Evolutionary conservation across 1,139 yeast species (phyloP).

Genomic region (Pneumocystis oryctolagi): DNA sequence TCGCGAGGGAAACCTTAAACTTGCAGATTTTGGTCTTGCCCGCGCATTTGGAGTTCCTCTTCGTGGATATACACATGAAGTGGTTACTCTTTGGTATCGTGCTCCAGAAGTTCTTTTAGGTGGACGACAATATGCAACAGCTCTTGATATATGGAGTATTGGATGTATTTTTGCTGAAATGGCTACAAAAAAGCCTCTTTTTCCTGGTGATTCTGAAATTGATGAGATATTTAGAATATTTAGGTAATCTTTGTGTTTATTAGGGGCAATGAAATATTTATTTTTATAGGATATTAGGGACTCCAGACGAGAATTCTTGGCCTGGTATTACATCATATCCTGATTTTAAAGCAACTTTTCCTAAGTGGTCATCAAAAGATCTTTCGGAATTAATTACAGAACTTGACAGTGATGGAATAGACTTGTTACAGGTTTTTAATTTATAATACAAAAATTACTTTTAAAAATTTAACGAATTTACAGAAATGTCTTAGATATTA

Average conservation of each 20-base stretch:
- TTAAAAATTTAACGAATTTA: background rate
- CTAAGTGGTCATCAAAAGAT: slow-evolving; percentile 58
- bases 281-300: slow-evolving; percentile 34
- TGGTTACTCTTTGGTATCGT: slow-evolving; percentile 94
- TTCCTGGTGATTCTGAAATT: slow-evolving; percentile 92
- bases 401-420: slow-evolving; percentile 69
- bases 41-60: slow-evolving; percentile 90
- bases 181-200: slow-evolving; percentile 95
- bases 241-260: slow-evolving; percentile 42
- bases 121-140: slow-evolving; percentile 84
- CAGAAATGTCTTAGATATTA: slow-evolving; percentile 66
- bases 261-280: background rate
- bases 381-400: slow-evolving; percentile 62
- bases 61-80: slow-evolving; percentile 50
- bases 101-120: slow-evolving; percentile 97
- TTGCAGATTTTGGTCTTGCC: slow-evolving; percentile 96
- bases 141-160: slow-evolving; percentile 97
- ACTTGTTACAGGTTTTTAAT: slow-evolving; percentile 39
- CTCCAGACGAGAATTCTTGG: slow-evolving; percentile 93
- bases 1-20: slow-evolving; percentile 73
- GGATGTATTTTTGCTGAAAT: slow-evolving; percentile 97
- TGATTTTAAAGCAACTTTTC: slow-evolving; percentile 69
- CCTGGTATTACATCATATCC: slow-evolving; percentile 81
- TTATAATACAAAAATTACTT: background rate
- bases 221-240: slow-evolving; percentile 83